Conservation (phyloP, 805 yeast species). For the Candida qinlingensis region DNA sequence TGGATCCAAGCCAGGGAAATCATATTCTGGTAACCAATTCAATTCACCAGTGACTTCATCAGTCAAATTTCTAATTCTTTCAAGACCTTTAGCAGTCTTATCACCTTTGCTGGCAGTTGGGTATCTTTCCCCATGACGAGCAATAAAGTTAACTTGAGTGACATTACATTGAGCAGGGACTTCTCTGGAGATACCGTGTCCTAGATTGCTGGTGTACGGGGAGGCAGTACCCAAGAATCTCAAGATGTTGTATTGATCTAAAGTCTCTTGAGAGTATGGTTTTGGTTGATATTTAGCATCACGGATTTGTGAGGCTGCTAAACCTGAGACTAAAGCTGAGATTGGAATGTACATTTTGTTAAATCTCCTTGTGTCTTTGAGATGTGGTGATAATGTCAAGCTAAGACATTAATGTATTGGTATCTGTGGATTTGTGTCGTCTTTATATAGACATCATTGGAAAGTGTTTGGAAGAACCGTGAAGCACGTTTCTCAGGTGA, state of each 20-base stretch:
- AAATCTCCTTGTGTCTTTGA: neutral
- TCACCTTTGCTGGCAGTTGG: constrained; percentile 29
- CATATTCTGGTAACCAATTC: constrained; percentile 34
- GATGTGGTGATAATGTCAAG: neutral
- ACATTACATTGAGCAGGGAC: constrained; percentile 45
- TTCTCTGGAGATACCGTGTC: constrained; percentile 48
- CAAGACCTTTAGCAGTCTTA: constrained; percentile 10
- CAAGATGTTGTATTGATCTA: constrained; percentile 42
- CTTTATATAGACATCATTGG: too few species aligned
- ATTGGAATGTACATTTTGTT: neutral
- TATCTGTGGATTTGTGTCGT: too few species aligned
- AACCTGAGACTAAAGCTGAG: neutral
- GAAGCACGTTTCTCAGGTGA: too few species aligned
- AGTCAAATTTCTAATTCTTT: constrained; percentile 35
- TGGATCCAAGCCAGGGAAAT: constrained; percentile 35
- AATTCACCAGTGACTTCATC: constrained; percentile 14
- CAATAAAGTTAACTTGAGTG: constrained; percentile 47
- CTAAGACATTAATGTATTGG: neutral
- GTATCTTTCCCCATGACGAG: constrained; percentile 58
- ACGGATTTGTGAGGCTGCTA: neutral
- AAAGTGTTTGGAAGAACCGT: too few species aligned
- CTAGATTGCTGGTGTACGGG: constrained; percentile 45
- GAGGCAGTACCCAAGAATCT: constrained; percentile 47
- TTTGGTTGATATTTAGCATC: neutral
- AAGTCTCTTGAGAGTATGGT: constrained; percentile 27